Percentiles rank a stretch among this genome's conserved stretches.
These are phyloP conservation scores for Saturnispora saitoi DNA, from an alignment of 805 yeast genomes.

Conservation along the genomic window DNA sequence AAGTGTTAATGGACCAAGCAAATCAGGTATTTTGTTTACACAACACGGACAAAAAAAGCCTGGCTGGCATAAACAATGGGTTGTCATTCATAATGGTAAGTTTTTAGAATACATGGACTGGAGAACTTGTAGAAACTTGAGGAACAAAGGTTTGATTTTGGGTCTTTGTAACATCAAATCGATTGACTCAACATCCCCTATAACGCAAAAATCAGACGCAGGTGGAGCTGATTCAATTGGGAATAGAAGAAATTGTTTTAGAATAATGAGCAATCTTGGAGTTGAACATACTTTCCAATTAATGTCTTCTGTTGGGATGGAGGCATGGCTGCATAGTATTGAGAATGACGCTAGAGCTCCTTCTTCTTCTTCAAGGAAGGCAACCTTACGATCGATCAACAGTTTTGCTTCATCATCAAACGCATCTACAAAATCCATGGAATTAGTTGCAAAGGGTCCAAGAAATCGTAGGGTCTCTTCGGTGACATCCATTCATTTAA, in stretches of 20 bases:
- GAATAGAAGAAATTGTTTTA: conserved; percentile 55
- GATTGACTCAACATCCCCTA: conserved; percentile 12
- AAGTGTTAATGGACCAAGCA: conserved; percentile 9
- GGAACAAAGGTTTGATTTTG: conserved; percentile 61
- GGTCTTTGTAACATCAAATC: conserved; percentile 58
- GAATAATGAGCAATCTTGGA: conserved; percentile 62
- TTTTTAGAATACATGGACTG: conserved; percentile 70
- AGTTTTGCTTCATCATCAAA: background rate
- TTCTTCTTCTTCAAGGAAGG: background rate
- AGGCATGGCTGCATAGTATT: conserved; percentile 53
- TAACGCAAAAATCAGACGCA: conserved; percentile 35
- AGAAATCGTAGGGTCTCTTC: conserved; percentile 28
- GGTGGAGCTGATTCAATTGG: conserved; percentile 24
- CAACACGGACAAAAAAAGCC: conserved; percentile 52
- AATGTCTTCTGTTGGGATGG: conserved; percentile 54
- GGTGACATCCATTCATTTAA: conserved; percentile 27
- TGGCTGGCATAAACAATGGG: conserved; percentile 90
- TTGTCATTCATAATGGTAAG: conserved; percentile 59
- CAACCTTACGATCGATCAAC: conserved; percentile 1
- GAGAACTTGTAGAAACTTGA: conserved; percentile 57
- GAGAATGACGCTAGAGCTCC: conserved; percentile 4
- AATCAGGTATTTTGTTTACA: conserved; percentile 45
- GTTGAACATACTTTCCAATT: conserved; percentile 68
- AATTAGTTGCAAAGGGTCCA: background rate
- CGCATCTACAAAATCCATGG: background rate